Conservation (phyloP, 2,329 filamentous ascomycete species). For the Aspergillus calidoustus region DNA sequence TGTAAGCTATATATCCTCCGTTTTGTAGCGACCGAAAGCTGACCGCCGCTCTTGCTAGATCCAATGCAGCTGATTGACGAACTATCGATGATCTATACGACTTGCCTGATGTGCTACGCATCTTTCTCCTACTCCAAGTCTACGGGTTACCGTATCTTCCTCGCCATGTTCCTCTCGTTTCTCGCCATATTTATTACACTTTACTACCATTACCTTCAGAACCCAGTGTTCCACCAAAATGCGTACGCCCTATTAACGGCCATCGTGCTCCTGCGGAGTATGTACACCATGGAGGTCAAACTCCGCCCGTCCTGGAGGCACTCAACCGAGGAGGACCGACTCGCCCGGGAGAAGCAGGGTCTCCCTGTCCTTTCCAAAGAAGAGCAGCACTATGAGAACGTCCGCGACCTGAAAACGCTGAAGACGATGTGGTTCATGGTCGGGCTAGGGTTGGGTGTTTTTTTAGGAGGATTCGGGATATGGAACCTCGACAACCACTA, state of each 20-base stretch:
- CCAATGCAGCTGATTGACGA: constrained; percentile 74
- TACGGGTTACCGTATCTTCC: constrained; percentile 52
- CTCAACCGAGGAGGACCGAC: constrained; percentile 51
- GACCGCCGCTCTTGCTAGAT: constrained; percentile 49
- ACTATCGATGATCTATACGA: constrained; percentile 74
- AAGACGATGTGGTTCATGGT: constrained; percentile 79
- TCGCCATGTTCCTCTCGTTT: constrained; percentile 62
- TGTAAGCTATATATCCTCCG: constrained; percentile 49
- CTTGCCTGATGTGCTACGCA: constrained; percentile 71
- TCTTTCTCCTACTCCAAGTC: constrained; percentile 74
- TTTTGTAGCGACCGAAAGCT: constrained; percentile 21
- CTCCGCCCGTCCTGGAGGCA: constrained; percentile 64
- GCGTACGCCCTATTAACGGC: constrained; percentile 75
- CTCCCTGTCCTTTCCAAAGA: constrained; percentile 48
- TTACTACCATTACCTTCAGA: constrained; percentile 80
- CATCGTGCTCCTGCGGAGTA: constrained; percentile 71
- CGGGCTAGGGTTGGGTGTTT: constrained; percentile 68
- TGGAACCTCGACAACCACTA: constrained; percentile 83
- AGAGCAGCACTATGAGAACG: constrained; percentile 55
- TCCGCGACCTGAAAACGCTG: constrained; percentile 61
- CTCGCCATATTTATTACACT: constrained; percentile 73
- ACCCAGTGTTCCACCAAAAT: constrained; percentile 81
- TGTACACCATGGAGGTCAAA: constrained; percentile 75
- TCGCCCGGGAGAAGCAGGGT: constrained; percentile 41
- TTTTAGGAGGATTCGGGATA: constrained; percentile 74